Evolutionary conservation across 805 yeast genomes (phyloP).

Genomic region (Hanseniaspora singularis): DNA sequence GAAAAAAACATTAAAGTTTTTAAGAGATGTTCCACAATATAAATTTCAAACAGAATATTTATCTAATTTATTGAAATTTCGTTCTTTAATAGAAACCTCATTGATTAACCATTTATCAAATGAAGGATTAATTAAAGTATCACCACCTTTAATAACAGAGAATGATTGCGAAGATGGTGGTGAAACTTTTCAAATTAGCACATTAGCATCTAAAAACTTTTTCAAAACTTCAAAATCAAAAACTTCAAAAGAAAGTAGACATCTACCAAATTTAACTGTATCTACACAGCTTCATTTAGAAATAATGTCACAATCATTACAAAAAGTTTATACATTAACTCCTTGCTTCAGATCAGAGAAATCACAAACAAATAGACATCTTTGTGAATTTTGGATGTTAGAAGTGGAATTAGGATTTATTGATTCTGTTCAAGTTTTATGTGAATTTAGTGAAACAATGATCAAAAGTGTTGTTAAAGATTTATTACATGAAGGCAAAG

Average conservation of each 20-base stretch:
- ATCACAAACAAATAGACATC: slow-evolving; percentile 81
- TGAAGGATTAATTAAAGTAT: slow-evolving; percentile 52
- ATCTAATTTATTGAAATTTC: slow-evolving; percentile 54
- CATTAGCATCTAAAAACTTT: slow-evolving; percentile 22
- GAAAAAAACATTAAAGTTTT: slow-evolving; percentile 47
- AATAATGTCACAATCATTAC: slow-evolving; percentile 57
- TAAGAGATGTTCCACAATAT: slow-evolving; percentile 57
- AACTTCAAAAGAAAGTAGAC: slow-evolving; percentile 6
- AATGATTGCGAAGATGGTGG: slow-evolving; percentile 98
- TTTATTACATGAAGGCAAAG: slow-evolving; percentile 24
- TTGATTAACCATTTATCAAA: slow-evolving; percentile 44
- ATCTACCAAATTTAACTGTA: slow-evolving; percentile 60
- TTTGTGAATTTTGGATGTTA: slow-evolving; percentile 95
- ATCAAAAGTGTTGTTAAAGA: slow-evolving; percentile 38
- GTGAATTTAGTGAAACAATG: slow-evolving; percentile 59
- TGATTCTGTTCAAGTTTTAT: slow-evolving; percentile 44
- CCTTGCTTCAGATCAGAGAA: slow-evolving; percentile 93
- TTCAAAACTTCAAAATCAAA: slow-evolving; percentile 18
- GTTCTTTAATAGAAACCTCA: slow-evolving; percentile 52
- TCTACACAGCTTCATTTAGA: slow-evolving; percentile 89
- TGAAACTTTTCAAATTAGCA: slow-evolving; percentile 56
- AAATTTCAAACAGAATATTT: slow-evolving; percentile 63
- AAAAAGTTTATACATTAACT: slow-evolving; percentile 73
- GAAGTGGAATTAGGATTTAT: slow-evolving; percentile 80
- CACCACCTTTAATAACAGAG: slow-evolving; percentile 77